These are phyloP conservation scores for Vitis cinerea DNA, from an alignment of 164 flowering plant genomes.

Conservation along the genomic window DNA sequence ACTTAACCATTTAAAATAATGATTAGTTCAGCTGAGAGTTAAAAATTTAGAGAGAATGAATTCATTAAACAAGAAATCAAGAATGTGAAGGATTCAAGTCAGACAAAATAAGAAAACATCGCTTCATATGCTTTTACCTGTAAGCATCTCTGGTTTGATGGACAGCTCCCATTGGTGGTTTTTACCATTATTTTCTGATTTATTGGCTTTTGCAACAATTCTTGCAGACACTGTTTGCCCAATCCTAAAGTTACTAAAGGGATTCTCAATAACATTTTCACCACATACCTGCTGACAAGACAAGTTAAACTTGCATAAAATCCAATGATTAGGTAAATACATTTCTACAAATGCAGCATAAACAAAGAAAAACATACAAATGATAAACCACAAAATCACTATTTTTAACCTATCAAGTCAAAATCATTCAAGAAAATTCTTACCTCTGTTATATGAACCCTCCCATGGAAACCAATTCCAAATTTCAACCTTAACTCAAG, in stretches of 20 bases:
- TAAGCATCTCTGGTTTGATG: conserved; percentile 54
- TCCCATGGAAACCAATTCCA: conserved; percentile 73
- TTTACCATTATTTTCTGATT: conserved; percentile 32
- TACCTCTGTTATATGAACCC: conserved; percentile 94
- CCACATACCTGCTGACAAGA: conserved; percentile 47
- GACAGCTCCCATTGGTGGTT: conserved; percentile 71
- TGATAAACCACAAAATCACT: background rate
- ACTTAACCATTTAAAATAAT: background rate
- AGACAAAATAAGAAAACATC: no score
- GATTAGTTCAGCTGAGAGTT: background rate
- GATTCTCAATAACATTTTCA: conserved; percentile 42
- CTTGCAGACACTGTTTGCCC: conserved; percentile 76
- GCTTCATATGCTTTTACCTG: conserved; percentile 37
- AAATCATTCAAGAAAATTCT: background rate
- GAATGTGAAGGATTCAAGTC: background rate
- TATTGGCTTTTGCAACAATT: conserved; percentile 50
- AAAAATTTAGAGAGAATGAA: background rate
- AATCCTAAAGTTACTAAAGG: conserved; percentile 58
- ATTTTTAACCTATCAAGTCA: background rate
- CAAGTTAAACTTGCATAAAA: background rate
- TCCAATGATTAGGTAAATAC: no score
- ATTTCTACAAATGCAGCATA: background rate
- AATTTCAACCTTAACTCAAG: conserved; percentile 78
- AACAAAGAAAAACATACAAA: conserved; percentile 2
- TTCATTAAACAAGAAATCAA: background rate